These are phyloP conservation scores for Verticillium nonalfalfae DNA, from an alignment of 2,329 filamentous ascomycete genomes.

Conservation along the genomic window DNA sequence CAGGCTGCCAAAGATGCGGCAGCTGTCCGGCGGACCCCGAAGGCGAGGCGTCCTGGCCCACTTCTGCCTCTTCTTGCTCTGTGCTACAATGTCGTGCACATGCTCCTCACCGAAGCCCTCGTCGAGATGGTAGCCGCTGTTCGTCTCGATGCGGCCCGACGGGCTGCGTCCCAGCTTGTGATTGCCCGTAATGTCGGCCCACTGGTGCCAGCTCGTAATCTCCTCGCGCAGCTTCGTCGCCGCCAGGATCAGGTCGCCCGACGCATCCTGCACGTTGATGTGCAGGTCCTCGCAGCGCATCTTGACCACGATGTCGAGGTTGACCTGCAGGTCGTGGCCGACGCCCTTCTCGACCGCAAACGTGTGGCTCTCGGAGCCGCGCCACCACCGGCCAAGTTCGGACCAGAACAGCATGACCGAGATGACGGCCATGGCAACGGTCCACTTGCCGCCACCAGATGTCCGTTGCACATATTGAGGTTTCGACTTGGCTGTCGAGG, in stretches of 20 bases:
- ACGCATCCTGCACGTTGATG: slow-evolving; percentile 93
- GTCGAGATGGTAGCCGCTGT: slow-evolving; percentile 57
- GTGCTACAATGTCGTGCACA: slow-evolving; percentile 82
- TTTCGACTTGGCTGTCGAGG: slow-evolving; percentile 77
- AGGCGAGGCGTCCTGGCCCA: slow-evolving; percentile 71
- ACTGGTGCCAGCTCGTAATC: slow-evolving; percentile 73
- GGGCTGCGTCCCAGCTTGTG: slow-evolving; percentile 52
- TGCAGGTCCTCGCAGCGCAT: slow-evolving; percentile 89
- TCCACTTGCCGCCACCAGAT: slow-evolving; percentile 88
- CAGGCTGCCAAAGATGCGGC: slow-evolving; percentile 82
- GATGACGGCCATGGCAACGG: slow-evolving; percentile 70
- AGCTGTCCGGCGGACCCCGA: slow-evolving; percentile 59
- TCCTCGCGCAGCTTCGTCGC: slow-evolving; percentile 68
- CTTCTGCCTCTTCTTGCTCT: slow-evolving; percentile 56
- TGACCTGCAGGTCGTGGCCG: slow-evolving; percentile 83
- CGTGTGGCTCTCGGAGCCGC: slow-evolving; percentile 75
- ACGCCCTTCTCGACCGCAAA: slow-evolving; percentile 93
- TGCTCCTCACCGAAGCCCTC: slow-evolving; percentile 74
- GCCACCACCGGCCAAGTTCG: slow-evolving; percentile 79
- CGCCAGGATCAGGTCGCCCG: slow-evolving; percentile 86
- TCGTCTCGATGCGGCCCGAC: slow-evolving; percentile 48
- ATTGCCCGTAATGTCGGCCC: slow-evolving; percentile 65
- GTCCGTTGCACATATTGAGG: slow-evolving; percentile 83
- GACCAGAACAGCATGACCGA: slow-evolving; percentile 70
- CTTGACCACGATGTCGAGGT: slow-evolving; percentile 83